Percentiles rank a stretch among this genome's conserved stretches.
These are phyloP conservation scores for Flaveria brownii DNA, from an alignment of 129 eudicot genomes.

Conservation along the genomic window DNA sequence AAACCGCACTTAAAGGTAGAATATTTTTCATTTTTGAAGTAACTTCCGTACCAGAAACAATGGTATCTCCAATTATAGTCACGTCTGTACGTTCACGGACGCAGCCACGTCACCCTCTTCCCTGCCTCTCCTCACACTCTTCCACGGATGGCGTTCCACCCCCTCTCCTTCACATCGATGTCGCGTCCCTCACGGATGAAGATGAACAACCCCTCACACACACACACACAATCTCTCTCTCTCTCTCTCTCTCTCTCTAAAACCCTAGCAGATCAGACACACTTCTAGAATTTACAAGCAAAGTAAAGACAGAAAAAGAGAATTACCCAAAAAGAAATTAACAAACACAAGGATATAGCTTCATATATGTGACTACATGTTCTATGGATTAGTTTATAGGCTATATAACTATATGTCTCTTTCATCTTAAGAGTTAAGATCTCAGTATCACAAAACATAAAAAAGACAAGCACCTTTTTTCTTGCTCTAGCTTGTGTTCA, in stretches of 20 bases:
- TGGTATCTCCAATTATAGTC: too few relatives aligned
- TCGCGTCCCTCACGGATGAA: too few relatives aligned
- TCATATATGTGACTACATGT: conserved; percentile 40
- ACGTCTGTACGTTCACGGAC: too few relatives aligned
- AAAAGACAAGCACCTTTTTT: conserved; percentile 43
- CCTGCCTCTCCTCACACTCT: too few relatives aligned
- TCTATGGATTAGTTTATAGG: conserved; percentile 28
- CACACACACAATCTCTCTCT: neutral
- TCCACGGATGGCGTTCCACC: neutral
- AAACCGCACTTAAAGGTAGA: too few relatives aligned
- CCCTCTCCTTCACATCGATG: neutral
- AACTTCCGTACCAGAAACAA: too few relatives aligned
- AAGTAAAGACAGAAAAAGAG: conserved; percentile 31
- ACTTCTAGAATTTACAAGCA: conserved; percentile 32
- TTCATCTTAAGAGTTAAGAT: conserved; percentile 38
- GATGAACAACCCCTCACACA: too few relatives aligned
- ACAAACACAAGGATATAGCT: conserved; percentile 17
- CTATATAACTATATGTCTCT: conserved; percentile 17
- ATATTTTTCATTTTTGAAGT: too few relatives aligned
- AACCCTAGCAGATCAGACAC: conserved; percentile 54
- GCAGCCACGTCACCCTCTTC: too few relatives aligned
- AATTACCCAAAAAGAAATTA: conserved; percentile 26
- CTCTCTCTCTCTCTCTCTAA: neutral
- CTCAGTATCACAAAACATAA: conserved; percentile 18
- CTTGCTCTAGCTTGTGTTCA: conserved; percentile 24